A percentile compares a stretch with the other conserved stretches of the same genome.
Evolutionary conservation across 2,329 filamentous ascomycete species (phyloP).

Genomic region (Alternaria dauci): DNA sequence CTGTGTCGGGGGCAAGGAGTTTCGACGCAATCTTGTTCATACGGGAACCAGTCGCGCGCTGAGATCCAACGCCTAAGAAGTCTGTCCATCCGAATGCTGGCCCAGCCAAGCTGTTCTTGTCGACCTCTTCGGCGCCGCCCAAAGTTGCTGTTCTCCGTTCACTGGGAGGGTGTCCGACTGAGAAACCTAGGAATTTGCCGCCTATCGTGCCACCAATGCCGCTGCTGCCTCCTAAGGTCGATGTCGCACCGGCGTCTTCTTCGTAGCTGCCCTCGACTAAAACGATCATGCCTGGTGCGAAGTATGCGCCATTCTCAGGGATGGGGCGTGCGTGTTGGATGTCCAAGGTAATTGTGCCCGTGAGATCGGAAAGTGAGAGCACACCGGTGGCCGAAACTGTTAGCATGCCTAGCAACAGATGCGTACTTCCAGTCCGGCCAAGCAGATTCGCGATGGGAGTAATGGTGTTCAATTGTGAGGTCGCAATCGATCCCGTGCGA

Average conservation of each 20-base stretch:
- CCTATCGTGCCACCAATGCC: slow-evolving; percentile 90
- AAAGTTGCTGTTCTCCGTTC: slow-evolving; percentile 83
- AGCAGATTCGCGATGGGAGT: slow-evolving; percentile 81
- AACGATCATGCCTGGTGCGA: slow-evolving; percentile 94
- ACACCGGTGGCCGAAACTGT: slow-evolving; percentile 81
- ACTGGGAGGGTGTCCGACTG: slow-evolving; percentile 88
- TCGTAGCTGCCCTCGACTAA: slow-evolving; percentile 96
- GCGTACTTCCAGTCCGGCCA: slow-evolving; percentile 82
- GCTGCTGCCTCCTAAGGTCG: slow-evolving; percentile 72
- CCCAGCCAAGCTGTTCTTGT: slow-evolving; percentile 48
- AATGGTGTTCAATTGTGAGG: slow-evolving; percentile 75
- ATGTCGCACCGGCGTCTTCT: slow-evolving; percentile 73
- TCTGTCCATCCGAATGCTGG: slow-evolving; percentile 90
- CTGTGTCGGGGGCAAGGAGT: slow-evolving; percentile 59
- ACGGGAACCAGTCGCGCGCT: slow-evolving; percentile 79
- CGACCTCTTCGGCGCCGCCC: slow-evolving; percentile 67
- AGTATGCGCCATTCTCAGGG: slow-evolving; percentile 88
- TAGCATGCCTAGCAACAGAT: slow-evolving; percentile 87
- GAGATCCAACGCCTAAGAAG: slow-evolving; percentile 89
- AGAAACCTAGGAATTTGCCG: slow-evolving; percentile 90
- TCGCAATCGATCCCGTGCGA: slow-evolving; percentile 64
- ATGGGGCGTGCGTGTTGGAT: slow-evolving; percentile 81
- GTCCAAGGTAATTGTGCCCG: slow-evolving; percentile 86
- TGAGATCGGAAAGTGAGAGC: slow-evolving; percentile 84
- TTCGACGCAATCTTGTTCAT: slow-evolving; percentile 84